Evolutionary conservation across 108 stramenopile genomes (phyloP), one percentile per base, ranked within the genome.

Genomic region (Seminavis robusta): DNA sequence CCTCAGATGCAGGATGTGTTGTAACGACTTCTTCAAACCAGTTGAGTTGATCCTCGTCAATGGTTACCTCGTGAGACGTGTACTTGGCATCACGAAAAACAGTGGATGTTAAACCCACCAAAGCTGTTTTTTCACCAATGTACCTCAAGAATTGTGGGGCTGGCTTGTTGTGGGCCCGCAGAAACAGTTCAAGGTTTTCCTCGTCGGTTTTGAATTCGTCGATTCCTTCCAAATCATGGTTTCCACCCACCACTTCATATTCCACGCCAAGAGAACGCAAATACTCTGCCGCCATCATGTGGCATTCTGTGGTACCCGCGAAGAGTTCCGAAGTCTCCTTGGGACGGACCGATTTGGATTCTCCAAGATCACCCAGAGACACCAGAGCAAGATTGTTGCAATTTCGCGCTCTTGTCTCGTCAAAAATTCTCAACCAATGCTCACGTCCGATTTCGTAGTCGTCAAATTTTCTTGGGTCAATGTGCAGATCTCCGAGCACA

Each of bases 11-110:
- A 0, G 86, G 85, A 67, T 95, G 81, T 1, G 49, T 70, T 33
- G 62, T 55, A 1, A 95, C 57, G 26, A 71, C 33, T 13, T 90
- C 34, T 36, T 88, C 86, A 65, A 98, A 95, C 97, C 97, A 98
- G 25, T 76, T 76, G 47, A 95, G 63, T 64, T 98, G 97, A 10
- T 47, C 76, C 21, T 86, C 73, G 63, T 95, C 92, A 56, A 98
- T 82, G 65, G 58, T 77, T 0, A 96, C 95, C 59, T 98, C 97
- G 64, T 98, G 97, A 28, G 88, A 90, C 28, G 94, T 84, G 64
- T 81, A 84, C 6, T 67, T 46, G 15, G 97, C 91, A 32, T 91
- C 89, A 16, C 97, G 86, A 63, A 98, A 98, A 15, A 74, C 61
- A 23, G 78, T 84, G 33, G 93, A 81, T 9, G 71, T 74, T 3